Base-by-base conservation (phyloP, 176 grass and related monocot genomes). In the Puccinellia tenuiflora region DNA sequence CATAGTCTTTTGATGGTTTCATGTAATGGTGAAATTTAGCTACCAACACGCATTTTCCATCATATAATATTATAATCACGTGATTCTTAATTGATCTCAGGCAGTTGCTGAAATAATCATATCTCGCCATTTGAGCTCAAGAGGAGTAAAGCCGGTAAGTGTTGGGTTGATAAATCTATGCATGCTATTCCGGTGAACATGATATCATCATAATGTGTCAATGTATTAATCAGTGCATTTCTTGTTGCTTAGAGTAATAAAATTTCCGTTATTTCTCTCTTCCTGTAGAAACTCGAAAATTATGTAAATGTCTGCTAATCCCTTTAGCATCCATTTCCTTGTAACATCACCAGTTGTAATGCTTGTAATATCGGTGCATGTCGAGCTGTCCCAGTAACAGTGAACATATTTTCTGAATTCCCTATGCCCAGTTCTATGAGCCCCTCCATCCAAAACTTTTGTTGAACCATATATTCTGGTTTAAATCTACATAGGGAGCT, bases 71-170 rank as follows among this genome's bases (percentile, higher is more conserved):
- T n/a, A n/a, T 20, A 74, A 31, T 86, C 56, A 48, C 17, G 2
- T 29, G 62, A 71, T 79, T 80, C 50, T 75, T 4, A 80, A 75
- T 59, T 91, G 76, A 84, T 86, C 65, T 68, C 91, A 98, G 96
- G 92, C 96, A 39, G 88, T 98, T 79, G 88, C 96, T 73, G 87
- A 90, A 88, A 93, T 98, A 78, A 98, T 91, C 78, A 88, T 95
- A 86, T 91, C 87, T 73, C 92, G 85, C 26, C 85, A 95, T 73
- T 88, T 98, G 70, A 82, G 55, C 47, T 85, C 89, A 62, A 98
- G 76, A 87, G 88, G 85, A 90, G 83, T 93, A 84, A 91, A 90
- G 69, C 61, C 91, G 7, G 91, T 98, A 95, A 92, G 90, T 88
- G 78, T 73, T 63, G 37, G 9, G 31, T 57, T 34, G 13, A 37